Conservation (phyloP, 768 basidiomycete genomes). For the Auricularia sp. region DNA sequence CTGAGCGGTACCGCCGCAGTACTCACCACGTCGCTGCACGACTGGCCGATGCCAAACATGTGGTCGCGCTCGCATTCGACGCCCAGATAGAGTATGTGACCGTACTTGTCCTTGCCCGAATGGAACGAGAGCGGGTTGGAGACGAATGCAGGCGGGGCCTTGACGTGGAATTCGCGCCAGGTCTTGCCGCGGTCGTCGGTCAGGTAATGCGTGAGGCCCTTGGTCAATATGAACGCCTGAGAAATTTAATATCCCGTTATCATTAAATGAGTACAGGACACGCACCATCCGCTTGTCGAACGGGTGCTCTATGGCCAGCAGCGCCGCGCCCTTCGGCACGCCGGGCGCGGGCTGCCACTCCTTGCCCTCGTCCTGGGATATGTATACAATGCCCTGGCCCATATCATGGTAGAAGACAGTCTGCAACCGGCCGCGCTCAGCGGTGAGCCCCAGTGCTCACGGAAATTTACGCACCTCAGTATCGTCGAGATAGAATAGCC, state of each 20-base stretch:
- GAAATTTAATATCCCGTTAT: neutral
- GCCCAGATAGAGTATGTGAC: slow-evolving; percentile 72
- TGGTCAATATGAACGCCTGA: slow-evolving; percentile 82
- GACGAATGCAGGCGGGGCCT: slow-evolving; percentile 46
- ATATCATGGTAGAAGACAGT: slow-evolving; percentile 76
- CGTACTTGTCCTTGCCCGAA: slow-evolving; percentile 58
- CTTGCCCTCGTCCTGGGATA: slow-evolving; percentile 85
- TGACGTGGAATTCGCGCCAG: slow-evolving; percentile 75
- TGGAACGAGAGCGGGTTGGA: slow-evolving; percentile 76
- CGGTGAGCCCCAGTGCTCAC: neutral
- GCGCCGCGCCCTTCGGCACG: slow-evolving; percentile 46
- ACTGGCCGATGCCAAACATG: slow-evolving; percentile 33
- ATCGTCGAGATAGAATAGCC: slow-evolving; percentile 89
- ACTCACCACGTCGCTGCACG: slow-evolving; percentile 67
- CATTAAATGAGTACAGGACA: slow-evolving; percentile 8
- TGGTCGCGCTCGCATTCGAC: slow-evolving; percentile 42
- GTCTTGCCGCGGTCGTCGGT: slow-evolving; percentile 80
- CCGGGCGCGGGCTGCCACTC: slow-evolving; percentile 39
- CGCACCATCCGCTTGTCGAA: slow-evolving; percentile 65
- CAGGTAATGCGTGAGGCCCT: slow-evolving; percentile 68
- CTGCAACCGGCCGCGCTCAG: slow-evolving; percentile 21
- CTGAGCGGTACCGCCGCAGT: slow-evolving; percentile 4
- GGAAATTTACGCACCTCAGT: slow-evolving; percentile 41
- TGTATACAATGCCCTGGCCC: slow-evolving; percentile 52
- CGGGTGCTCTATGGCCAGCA: slow-evolving; percentile 79